Evolutionary conservation across 768 basidiomycete species (phyloP), one percentile per base, ranked within the genome.

Genomic region (Psilocybe sp.): DNA sequence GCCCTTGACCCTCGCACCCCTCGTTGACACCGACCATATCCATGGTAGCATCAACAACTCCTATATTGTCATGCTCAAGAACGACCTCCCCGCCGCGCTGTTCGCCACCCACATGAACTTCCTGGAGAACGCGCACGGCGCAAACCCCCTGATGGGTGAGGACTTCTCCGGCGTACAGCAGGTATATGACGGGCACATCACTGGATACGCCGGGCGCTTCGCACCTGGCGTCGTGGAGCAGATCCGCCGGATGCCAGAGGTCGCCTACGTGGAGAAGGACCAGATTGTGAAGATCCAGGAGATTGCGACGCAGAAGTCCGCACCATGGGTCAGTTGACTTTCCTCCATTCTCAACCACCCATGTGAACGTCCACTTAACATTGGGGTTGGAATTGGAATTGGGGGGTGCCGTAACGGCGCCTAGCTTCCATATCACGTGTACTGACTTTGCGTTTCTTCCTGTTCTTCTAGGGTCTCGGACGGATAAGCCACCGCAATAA

Each of bases 21-120:
- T 90, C 46, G 55, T 78, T 47, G 77, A 73, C 34, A 71, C 70
- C 35, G 70, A 81, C 54, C 84, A 87, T 61, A 79, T 82, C 46
- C 83, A 89, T 69, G 83, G 85, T 45, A 74, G 80, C 50, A 72
- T 95, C 65, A 85, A 88, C 73, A 87, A 95, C 76, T 89, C 91
- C n/a, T 98, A 98, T 73, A 92, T 98, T 55, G 82, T 98, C 66
- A 79, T 93, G 64, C 76, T 98, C 55, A 92, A 91, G 78, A 77
- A 84, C 51, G 84, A 81, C 49, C 55, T 86, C 11, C 74, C 82
- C 4, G 60, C 75, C 8, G 66, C 74, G 14, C 70, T 85, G 36
- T 74, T 87, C 65, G 70, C 81, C 60, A 88, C 85, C 68, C 93
- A 96, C 65, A 69, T 93, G 68, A 85, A 86, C 66, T 85, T 89